A percentile compares a stretch with the other conserved stretches of the same genome.
These are phyloP conservation scores for Graphiopsis chlorocephala DNA, from an alignment of 2,329 filamentous ascomycete species.

Conservation along the genomic window DNA sequence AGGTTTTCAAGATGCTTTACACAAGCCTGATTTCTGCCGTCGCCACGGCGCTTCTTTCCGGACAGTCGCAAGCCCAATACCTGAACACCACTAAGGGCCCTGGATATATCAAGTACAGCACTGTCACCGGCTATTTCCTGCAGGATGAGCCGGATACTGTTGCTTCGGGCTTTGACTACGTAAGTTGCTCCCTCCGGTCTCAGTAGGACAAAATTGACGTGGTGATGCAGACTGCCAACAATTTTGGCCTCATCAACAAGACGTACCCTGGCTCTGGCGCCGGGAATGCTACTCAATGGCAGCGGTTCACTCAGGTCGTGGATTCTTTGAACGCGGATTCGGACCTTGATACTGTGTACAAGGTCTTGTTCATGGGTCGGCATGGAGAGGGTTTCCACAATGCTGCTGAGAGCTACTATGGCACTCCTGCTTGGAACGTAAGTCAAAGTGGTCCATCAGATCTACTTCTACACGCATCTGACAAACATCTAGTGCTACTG, in stretches of 20 bases:
- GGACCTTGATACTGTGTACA: constrained; percentile 58
- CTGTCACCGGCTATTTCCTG: constrained; percentile 61
- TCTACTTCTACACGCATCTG: not conserved
- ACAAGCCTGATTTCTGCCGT: not conserved
- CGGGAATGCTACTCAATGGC: constrained; percentile 59
- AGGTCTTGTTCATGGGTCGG: constrained; percentile 66
- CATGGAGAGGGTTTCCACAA: constrained; percentile 68
- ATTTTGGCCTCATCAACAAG: constrained; percentile 65
- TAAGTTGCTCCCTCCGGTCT: constrained; percentile 33
- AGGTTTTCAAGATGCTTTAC: not conserved
- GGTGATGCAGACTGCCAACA: constrained; percentile 51
- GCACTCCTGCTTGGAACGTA: constrained; percentile 67
- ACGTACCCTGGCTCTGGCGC: constrained; percentile 55
- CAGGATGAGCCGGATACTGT: constrained; percentile 61
- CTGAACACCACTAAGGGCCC: constrained; percentile 13
- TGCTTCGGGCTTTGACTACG: constrained; percentile 61
- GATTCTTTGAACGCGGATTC: constrained; percentile 53
- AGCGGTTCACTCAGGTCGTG: constrained; percentile 61
- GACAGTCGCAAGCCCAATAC: constrained; percentile 14
- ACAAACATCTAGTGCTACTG: constrained; percentile 52
- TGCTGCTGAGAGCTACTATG: constrained; percentile 63
- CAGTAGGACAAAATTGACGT: not conserved
- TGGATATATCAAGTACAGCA: constrained; percentile 56
- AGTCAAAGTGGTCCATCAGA: constrained; percentile 28
- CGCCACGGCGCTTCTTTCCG: constrained; percentile 1